A percentile compares a stretch with the other conserved stretches of the same genome.
Conservation (phyloP, 768 basidiomycete genomes). For the Russula compacta region DNA sequence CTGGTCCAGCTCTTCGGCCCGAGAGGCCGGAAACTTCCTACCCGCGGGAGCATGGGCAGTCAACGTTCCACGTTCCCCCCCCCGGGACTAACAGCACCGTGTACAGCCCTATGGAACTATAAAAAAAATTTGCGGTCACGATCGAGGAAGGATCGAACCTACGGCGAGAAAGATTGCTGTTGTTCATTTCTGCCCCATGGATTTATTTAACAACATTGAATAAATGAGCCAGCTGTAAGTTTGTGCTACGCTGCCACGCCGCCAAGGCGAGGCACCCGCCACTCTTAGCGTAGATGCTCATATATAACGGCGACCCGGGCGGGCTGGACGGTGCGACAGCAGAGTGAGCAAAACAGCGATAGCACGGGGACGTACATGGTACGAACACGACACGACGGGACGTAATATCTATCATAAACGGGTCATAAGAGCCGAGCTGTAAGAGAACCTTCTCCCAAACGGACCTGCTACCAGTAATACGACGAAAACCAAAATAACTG, state of each 20-base stretch:
- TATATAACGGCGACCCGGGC: not conserved
- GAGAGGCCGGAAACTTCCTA: not conserved
- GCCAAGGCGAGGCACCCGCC: not conserved
- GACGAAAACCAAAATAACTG: not conserved
- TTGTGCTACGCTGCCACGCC: not conserved
- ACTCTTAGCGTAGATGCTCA: not conserved
- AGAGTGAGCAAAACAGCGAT: conserved; percentile 6
- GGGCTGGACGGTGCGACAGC: not conserved
- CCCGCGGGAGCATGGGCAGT: not conserved
- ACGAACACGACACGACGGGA: conserved; percentile 1
- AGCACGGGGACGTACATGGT: conserved; percentile 14
- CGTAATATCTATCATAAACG: conserved; percentile 7
- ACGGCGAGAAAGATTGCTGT: no score
- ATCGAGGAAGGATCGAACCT: no score
- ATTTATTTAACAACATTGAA: no score
- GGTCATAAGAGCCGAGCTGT: not conserved
- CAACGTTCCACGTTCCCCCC: no score
- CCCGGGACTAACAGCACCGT: no score
- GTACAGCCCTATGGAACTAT: no score
- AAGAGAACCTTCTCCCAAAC: not conserved
- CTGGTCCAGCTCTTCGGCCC: not conserved
- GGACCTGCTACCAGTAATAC: not conserved
- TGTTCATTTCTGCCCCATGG: no score
- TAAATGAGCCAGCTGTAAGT: not conserved
- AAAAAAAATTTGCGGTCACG: no score